Base-by-base conservation (phyloP, 2,329 filamentous ascomycete species). In the Aspergillus japonicus region DNA sequence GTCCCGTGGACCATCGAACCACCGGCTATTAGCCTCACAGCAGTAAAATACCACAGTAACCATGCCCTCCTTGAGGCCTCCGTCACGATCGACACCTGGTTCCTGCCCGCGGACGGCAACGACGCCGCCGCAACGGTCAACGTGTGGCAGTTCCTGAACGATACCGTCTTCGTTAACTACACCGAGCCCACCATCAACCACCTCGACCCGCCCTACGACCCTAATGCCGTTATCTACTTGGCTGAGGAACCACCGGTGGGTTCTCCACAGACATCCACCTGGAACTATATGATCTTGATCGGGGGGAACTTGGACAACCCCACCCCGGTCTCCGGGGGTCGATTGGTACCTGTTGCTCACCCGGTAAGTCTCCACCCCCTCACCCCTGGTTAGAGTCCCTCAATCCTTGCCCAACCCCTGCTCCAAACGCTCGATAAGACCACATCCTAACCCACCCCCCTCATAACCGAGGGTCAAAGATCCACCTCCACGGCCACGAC, bases 401-500 rank as follows among this genome's bases (percentile, higher is more conserved):
- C 21, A 23, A 23, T 23, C 21, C 21, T 23, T 23, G 21, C 3
- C 21, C 21, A 23, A 23, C 21, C 21, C 21, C 21, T 2, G 3
- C 21, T 23, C 21, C 21, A 23, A 23, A 23, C 21, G 21, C 21
- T 23, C 21, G 21, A 23, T 23, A 23, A 23, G 2, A 23, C 21
- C 33, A 4, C 26, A 24, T 12, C 6, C 24, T 4, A 14, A 5
- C 16, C 51, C 10, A 10, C 1, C 33, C 16, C 16, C 35, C n/a
- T n/a, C n/a, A n/a, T n/a, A n/a, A n/a, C n/a, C n/a, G n/a, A n/a
- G 6, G n/a, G 16, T 2, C 5, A 3, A 19, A 59, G 58, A 57
- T 60, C 7, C 58, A 60, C 12, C 42, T 60, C 19, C 58, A 60
- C 24, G 58, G 58, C 39, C 58, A 60, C 26, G 58, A 60, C 44